A percentile compares a stretch with the other conserved stretches of the same genome.
These are phyloP conservation scores for Moesziomyces antarcticus DNA, from an alignment of 1,284 basidiomycete species.

Conservation along the genomic window DNA sequence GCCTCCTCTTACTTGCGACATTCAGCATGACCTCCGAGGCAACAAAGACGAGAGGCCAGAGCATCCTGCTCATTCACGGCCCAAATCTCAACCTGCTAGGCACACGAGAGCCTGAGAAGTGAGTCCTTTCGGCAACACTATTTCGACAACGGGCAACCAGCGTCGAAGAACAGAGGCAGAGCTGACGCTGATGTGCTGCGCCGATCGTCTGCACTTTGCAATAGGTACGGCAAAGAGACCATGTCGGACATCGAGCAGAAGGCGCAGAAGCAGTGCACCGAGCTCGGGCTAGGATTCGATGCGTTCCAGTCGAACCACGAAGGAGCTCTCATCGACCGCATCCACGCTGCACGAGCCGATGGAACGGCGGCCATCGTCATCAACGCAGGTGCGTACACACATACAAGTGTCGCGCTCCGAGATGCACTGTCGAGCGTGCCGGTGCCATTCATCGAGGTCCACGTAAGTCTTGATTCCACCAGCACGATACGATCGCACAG, in stretches of 20 bases:
- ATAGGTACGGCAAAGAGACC: slow-evolving; percentile 65
- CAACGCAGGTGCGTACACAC: slow-evolving; percentile 68
- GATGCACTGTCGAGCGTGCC: slow-evolving; percentile 64
- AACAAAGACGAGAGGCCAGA: background rate
- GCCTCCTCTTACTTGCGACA: no score
- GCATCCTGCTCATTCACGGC: slow-evolving; percentile 57
- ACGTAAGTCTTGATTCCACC: slow-evolving; percentile 39
- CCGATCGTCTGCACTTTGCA: no score
- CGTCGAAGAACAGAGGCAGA: no score
- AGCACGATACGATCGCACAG: background rate
- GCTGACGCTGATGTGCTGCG: background rate
- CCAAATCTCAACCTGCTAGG: slow-evolving; percentile 69
- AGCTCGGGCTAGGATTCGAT: slow-evolving; percentile 12
- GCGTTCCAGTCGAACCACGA: slow-evolving; percentile 68
- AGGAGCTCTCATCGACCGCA: slow-evolving; percentile 66
- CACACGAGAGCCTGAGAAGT: slow-evolving; percentile 67
- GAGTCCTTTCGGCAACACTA: background rate
- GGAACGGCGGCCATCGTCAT: slow-evolving; percentile 56
- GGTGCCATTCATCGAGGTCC: slow-evolving; percentile 68
- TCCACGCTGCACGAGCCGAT: slow-evolving; percentile 57
- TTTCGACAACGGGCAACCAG: no score
- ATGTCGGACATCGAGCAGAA: slow-evolving; percentile 53
- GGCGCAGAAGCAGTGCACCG: slow-evolving; percentile 9
- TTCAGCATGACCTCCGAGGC: background rate
- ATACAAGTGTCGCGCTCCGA: slow-evolving; percentile 66